Evolutionary conservation across 768 basidiomycete species (phyloP).

Genomic region (Mycena olivaceomarginata): DNA sequence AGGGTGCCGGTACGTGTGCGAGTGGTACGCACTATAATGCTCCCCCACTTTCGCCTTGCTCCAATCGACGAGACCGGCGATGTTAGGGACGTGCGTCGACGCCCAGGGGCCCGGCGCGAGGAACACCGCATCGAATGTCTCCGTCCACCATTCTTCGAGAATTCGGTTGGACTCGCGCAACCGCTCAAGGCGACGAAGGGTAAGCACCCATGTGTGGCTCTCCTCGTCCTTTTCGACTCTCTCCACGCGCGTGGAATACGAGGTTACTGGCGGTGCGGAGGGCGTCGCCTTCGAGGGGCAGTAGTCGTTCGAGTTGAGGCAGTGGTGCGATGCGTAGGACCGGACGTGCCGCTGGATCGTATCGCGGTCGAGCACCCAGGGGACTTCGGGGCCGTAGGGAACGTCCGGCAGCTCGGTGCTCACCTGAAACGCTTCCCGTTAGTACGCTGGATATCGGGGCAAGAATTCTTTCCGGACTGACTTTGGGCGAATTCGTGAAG

Average conservation of each 20-base stretch:
- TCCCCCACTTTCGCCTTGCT: constrained; percentile 34
- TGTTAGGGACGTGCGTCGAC: constrained; percentile 33
- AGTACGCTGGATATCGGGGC: too few species aligned
- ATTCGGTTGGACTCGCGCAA: constrained; percentile 33
- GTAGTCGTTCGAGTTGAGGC: constrained; percentile 34
- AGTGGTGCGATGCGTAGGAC: constrained; percentile 35
- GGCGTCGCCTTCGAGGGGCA: constrained; percentile 5
- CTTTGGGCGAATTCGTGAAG: constrained; percentile 30
- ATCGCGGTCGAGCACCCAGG: constrained; percentile 32
- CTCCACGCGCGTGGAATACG: constrained; percentile 36
- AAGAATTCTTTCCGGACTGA: not conserved
- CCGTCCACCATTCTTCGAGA: constrained; percentile 37
- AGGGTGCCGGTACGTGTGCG: constrained; percentile 32
- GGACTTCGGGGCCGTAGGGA: constrained; percentile 36
- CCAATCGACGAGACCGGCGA: constrained; percentile 37
- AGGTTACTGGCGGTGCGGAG: constrained; percentile 4
- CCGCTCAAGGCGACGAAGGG: constrained; percentile 32
- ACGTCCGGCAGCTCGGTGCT: constrained; percentile 43
- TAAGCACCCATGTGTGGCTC: constrained; percentile 33
- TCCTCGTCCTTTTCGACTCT: constrained; percentile 28
- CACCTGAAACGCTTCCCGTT: not conserved
- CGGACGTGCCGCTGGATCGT: constrained; percentile 34
- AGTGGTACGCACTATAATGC: constrained; percentile 25
- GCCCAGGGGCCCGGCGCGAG: constrained; percentile 25
- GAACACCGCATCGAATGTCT: constrained; percentile 35